These are phyloP conservation scores for Schrenkiella parvula DNA, from an alignment of 345 rosid species.

Conservation along the genomic window DNA sequence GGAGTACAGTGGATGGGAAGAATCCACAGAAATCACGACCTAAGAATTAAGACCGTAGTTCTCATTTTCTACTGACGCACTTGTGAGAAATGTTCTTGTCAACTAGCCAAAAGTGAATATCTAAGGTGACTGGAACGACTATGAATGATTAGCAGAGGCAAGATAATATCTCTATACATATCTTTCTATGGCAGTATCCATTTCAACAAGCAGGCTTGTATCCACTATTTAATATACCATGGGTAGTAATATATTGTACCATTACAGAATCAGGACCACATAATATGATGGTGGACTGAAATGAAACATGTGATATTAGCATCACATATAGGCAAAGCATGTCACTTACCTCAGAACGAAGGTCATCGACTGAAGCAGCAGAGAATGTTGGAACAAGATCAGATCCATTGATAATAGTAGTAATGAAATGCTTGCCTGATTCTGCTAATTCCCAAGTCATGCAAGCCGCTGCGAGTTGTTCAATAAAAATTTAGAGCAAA, in stretches of 20 bases:
- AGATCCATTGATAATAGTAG: conserved; percentile 82
- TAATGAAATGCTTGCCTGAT: conserved; percentile 87
- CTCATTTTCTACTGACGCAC: not conserved
- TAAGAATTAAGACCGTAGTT: not conserved
- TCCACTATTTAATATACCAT: not conserved
- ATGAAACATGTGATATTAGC: not conserved
- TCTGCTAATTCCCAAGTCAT: conserved; percentile 99
- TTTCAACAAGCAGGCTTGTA: not conserved
- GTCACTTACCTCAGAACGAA: conserved; percentile 75
- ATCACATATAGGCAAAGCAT: conserved; percentile 9
- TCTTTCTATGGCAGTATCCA: not conserved
- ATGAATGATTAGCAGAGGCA: not conserved
- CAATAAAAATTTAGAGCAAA: conserved; percentile 24
- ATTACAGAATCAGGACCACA: not conserved
- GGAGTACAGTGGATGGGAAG: not conserved
- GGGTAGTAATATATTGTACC: not conserved
- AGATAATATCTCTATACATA: not conserved
- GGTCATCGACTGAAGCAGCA: conserved; percentile 83
- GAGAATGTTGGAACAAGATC: conserved; percentile 97
- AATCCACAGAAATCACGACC: not conserved
- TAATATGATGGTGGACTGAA: not conserved
- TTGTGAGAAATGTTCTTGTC: not conserved
- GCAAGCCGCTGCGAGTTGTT: conserved; percentile 78
- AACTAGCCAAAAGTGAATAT: not conserved
- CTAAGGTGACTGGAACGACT: not conserved